These are phyloP conservation scores for Talaromyces piceae DNA, from an alignment of 2,329 filamentous ascomycete genomes.

Conservation along the genomic window DNA sequence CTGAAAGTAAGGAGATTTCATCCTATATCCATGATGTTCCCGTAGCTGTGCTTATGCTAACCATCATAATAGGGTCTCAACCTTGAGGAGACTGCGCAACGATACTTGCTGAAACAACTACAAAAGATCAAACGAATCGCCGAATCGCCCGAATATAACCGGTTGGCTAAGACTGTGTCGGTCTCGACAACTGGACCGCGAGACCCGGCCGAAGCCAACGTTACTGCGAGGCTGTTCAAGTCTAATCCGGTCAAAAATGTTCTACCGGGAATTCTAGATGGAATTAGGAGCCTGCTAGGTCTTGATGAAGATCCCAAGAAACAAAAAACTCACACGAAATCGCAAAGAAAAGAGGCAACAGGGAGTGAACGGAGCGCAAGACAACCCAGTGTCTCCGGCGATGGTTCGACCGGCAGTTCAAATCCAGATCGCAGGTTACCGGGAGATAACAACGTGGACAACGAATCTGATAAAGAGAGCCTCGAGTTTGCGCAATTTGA, in stretches of 20 bases:
- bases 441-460: slow-evolving; percentile 13
- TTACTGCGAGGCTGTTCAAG: slow-evolving; percentile 53
- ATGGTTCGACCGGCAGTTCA: slow-evolving; percentile 11
- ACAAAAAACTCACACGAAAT: background rate
- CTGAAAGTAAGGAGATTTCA: slow-evolving; percentile 43
- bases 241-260: slow-evolving; percentile 52
- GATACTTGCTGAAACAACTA: slow-evolving; percentile 51
- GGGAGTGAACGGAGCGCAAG: slow-evolving; percentile 12
- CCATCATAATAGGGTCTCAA: slow-evolving; percentile 40
- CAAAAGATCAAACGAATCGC: slow-evolving; percentile 51
- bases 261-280: slow-evolving; percentile 40
- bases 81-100: slow-evolving; percentile 41
- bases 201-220: slow-evolving; percentile 47
- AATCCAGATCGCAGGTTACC: slow-evolving; percentile 20
- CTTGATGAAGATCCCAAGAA: slow-evolving; percentile 20
- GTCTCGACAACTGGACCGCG: slow-evolving; percentile 29
- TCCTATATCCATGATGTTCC: background rate
- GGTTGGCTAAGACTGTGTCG: slow-evolving; percentile 29
- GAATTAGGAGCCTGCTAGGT: slow-evolving; percentile 33
- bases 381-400: background rate
- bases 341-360: slow-evolving; percentile 5
- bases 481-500: slow-evolving; percentile 23
- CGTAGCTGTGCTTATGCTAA: slow-evolving; percentile 1
- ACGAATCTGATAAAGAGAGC: slow-evolving; percentile 15
- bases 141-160: slow-evolving; percentile 42